Base-by-base conservation (phyloP, 2,329 filamentous ascomycete species). In the Pestalotiopsis sp. region DNA sequence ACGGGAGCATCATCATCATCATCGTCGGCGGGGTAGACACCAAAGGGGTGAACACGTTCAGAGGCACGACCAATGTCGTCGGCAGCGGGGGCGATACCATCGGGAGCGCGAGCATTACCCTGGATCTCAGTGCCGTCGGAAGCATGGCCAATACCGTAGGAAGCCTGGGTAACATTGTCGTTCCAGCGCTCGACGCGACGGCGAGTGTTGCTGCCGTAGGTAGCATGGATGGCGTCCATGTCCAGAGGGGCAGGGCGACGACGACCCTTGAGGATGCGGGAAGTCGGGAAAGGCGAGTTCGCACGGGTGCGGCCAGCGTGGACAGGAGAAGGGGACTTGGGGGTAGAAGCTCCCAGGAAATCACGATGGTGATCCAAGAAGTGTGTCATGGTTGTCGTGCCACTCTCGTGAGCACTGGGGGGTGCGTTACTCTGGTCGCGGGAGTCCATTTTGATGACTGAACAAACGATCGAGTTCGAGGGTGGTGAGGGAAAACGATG, bases 361-460 rank as follows among this genome's bases (percentile, higher is more conserved):
- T 52, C 14, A 12, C 49, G 17, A 39, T 25, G 59, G 62, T 68
- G 69, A n/a, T 67, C 14, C 41, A 74, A 70, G 20, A 75, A 61
- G 20, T 70, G 66, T 4, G 74, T 72, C 66, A 76, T 68, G 12
- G 71, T 77, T 0, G 75, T 78, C n/a, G 73, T 52, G 23, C 68
- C 65, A 52, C 74, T 75, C 25, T 71, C 66, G 23, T 62, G 71
- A 7, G 61, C 56, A 4, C 67, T 56, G 69, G 68, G 12, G 68
- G 68, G 45, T 17, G 71, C 66, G 17, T n/a, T 41, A 5, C 65
- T 66, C 39, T 38, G 69, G 23, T 11, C 12, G 12, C n/a, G 61
- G 11, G 61, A 3, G 27, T 62, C 36, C 31, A 25, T 31, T 14
- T 17, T 62, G 59, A 13, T 59, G 57, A 31, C 38, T 38, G 17